Base-by-base conservation (phyloP, 129 eudicot species). In the Artemisia tridentata region DNA sequence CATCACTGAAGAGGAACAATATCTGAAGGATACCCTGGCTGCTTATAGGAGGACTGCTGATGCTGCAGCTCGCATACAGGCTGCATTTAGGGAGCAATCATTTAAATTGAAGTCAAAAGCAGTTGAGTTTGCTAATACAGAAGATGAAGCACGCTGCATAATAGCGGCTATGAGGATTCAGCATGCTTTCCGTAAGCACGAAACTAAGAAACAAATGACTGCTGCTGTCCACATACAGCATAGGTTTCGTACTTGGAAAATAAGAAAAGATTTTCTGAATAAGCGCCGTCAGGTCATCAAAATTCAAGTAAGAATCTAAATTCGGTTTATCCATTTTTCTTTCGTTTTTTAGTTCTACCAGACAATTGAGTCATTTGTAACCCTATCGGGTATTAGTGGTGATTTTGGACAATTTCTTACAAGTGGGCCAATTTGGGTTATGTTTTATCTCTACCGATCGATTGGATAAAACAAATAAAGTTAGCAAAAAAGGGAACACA, bases 161-260 rank as follows among this genome's bases (percentile, higher is more conserved):
- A 75, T 90, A 69, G 97, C 99, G 18, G 99, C 99, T 29, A 90
- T 95, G 99, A 95, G 77, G 82, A 95, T 95, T 79, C 99, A 95
- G 68, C 97, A 95, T 71, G 99, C 99, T 3, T 93, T 64, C 52
- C 88, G 97, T 38, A 85, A 82, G 68, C 82, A 81, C 31, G 97
- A 87, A 67, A 80, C 80, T 2, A 77, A 75, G 52, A 93, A 88
- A 79, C 78, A 85, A 75, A 84, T 90, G 78, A 75, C 80, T 10
- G 99, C 99, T 68, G 99, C 97, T 75, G 93, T 86, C 41, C 86
- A 87, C 16, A 90, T 95, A 49, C 99, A 95, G 66, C 73, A 86
- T 65, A 80, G 97, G 74, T 95, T 90, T 68, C 97, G 91, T 68
- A 77, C 93, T 47, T 95, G 99, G 99, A 88, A 90, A 79, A 77